Evolutionary conservation across 768 basidiomycete species (phyloP).

Genomic region (Paxillus ammoniavirescens): DNA sequence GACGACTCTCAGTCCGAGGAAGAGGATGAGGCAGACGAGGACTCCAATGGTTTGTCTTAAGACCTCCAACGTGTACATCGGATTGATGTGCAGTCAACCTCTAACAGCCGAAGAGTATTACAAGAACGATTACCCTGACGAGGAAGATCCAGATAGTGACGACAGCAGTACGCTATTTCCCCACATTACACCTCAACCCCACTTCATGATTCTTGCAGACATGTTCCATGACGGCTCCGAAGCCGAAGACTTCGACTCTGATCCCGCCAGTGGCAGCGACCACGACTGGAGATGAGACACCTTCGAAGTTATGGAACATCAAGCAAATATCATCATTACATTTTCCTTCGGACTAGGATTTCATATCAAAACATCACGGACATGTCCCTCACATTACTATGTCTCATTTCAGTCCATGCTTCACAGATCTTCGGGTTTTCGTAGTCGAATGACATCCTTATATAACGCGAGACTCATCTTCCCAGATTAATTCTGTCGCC

Average conservation of each 20-base stretch:
- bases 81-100: not conserved
- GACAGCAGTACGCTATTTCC: constrained; percentile 34
- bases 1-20: constrained; percentile 63
- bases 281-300: constrained; percentile 32
- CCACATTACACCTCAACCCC: not conserved
- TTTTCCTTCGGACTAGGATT: constrained; percentile 18
- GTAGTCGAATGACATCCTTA: not conserved
- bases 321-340: constrained; percentile 14
- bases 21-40: constrained; percentile 79
- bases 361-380: constrained; percentile 19
- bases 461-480: not conserved
- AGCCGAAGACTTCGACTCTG: constrained; percentile 38
- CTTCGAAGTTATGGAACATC: not conserved
- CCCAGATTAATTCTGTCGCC: no score
- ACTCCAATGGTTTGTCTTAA: constrained; percentile 65
- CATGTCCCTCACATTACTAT: constrained; percentile 7
- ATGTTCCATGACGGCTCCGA: constrained; percentile 58
- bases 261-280: constrained; percentile 30
- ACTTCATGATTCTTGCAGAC: constrained; percentile 36
- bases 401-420: constrained; percentile 9
- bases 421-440: constrained; percentile 7
- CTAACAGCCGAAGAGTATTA: constrained; percentile 74
- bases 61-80: not conserved
- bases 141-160: constrained; percentile 46
- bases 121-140: constrained; percentile 84